Conservation (phyloP, 805 yeast genomes). For the Starmerella gropengiesseri region DNA sequence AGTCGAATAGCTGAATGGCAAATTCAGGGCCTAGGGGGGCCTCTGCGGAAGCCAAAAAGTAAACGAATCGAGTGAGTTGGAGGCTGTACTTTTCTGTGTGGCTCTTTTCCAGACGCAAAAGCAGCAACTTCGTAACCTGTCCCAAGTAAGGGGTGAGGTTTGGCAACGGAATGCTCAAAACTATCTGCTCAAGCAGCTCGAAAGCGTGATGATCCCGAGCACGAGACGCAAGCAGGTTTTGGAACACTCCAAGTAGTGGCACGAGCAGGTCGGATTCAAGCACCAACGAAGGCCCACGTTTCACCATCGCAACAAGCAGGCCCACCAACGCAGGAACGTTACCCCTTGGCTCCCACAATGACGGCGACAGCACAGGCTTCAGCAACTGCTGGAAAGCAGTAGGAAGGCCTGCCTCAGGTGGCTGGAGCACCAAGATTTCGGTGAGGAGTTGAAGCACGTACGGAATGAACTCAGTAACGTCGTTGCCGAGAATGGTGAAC, state of each 20-base stretch:
- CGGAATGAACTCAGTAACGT: constrained; percentile 89
- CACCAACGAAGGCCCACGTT: constrained; percentile 34
- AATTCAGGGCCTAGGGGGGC: constrained; percentile 41
- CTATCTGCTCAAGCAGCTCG: constrained; percentile 64
- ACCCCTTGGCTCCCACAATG: constrained; percentile 86
- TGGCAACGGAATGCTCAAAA: constrained; percentile 44
- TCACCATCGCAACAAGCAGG: constrained; percentile 55
- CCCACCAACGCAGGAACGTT: constrained; percentile 89
- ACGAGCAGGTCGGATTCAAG: constrained; percentile 41
- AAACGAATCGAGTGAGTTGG: constrained; percentile 55
- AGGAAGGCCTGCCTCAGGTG: constrained; percentile 42
- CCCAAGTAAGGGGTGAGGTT: constrained; percentile 45
- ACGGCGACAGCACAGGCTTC: constrained; percentile 77
- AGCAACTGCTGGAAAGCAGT: constrained; percentile 52
- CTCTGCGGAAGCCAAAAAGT: constrained; percentile 38
- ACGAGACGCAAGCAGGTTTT: constrained; percentile 77
- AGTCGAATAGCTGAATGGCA: constrained; percentile 41
- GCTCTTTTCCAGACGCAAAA: constrained; percentile 70
- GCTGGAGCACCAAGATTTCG: constrained; percentile 48
- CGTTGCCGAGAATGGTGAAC: constrained; percentile 58
- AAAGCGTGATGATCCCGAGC: constrained; percentile 73
- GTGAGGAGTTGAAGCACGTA: constrained; percentile 87
- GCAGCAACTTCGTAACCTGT: constrained; percentile 62
- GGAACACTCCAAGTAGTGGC: constrained; percentile 92
- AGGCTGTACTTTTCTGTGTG: constrained; percentile 74